Conservation (phyloP, 306 rosid genomes). For the Aeschynomene evenia region DNA sequence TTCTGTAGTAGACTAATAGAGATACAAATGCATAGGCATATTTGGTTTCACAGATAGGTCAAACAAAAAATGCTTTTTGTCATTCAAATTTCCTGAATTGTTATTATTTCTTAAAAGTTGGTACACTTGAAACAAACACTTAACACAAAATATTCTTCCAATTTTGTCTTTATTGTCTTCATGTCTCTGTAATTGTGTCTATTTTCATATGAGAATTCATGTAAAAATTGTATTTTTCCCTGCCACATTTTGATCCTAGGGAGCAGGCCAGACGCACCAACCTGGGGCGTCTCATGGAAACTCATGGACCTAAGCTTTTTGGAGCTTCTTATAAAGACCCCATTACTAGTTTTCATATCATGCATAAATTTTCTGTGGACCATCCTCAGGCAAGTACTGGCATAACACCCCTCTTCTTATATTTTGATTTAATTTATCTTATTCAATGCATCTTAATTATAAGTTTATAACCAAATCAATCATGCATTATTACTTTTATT, state of each 20-base stretch:
- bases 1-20: too few relatives aligned
- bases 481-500: neutral
- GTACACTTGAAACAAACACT: too few relatives aligned
- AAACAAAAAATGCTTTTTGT: too few relatives aligned
- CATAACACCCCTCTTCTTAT: neutral
- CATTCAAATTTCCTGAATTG: too few relatives aligned
- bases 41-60: too few relatives aligned
- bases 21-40: too few relatives aligned
- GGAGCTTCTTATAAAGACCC: slow-evolving; percentile 77
- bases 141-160: too few relatives aligned
- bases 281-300: slow-evolving; percentile 74
- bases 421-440: neutral
- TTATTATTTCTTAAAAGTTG: too few relatives aligned
- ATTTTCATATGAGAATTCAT: neutral
- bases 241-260: slow-evolving; percentile 30
- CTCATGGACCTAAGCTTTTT: slow-evolving; percentile 54
- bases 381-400: slow-evolving; percentile 53
- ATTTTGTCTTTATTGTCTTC: too few relatives aligned
- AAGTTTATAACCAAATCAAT: too few relatives aligned
- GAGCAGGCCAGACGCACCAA: slow-evolving; percentile 50
- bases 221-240: neutral
- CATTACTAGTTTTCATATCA: slow-evolving; percentile 59
- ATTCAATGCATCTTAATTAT: too few relatives aligned
- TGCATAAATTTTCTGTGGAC: slow-evolving; percentile 58
- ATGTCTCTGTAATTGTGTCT: neutral